Base-by-base conservation (phyloP, 768 basidiomycete species). In the Holtermanniella nyarrowii region DNA sequence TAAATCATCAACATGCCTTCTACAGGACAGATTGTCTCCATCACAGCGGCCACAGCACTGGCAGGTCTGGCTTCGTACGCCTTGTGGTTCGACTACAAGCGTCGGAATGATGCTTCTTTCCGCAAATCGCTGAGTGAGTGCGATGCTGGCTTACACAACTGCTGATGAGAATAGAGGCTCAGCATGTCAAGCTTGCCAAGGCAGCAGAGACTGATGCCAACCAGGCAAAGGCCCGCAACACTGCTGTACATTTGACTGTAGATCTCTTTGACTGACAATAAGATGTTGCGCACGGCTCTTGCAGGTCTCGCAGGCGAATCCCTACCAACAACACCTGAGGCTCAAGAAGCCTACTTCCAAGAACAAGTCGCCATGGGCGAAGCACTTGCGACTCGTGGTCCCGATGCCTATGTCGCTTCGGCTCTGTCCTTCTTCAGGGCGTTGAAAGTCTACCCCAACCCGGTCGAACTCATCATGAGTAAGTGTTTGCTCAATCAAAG, bases 371-470 rank as follows among this genome's bases (percentile, higher is more conserved):
- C 79, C 48, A 78, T 84, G 68, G 95, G 89, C 56, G 95, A 99
- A 76, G 80, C 83, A 59, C 76, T 96, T 24, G 79, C 82, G 52
- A 68, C 77, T 3, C 79, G 81, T 75, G 90, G 91, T 31, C 84
- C 86, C 41, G 72, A 77, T 23, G 84, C 82, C 73, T 74, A 84
- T 66, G 77, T 96, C 23, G 78, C 82, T 11, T 83, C 91, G 18
- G 91, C 95, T 40, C 72, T 87, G 67, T 80, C 82, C 40, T 97
- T 97, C 80, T 99, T 83, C 79, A 80, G 88, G 46, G 91, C 89
- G 1, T 81, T 97, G 53, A 78, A 85, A 49, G 89, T 95, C 27
- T 99, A 99, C 74, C 95, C 95, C 46, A 82, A 86, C 25, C 88
- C 91, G 0, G 81, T 88, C 26, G 95, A 97, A 72, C 80, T 97